Base-by-base conservation (phyloP, 2,329 filamentous ascomycete genomes). In the Grosmannia huntii region DNA sequence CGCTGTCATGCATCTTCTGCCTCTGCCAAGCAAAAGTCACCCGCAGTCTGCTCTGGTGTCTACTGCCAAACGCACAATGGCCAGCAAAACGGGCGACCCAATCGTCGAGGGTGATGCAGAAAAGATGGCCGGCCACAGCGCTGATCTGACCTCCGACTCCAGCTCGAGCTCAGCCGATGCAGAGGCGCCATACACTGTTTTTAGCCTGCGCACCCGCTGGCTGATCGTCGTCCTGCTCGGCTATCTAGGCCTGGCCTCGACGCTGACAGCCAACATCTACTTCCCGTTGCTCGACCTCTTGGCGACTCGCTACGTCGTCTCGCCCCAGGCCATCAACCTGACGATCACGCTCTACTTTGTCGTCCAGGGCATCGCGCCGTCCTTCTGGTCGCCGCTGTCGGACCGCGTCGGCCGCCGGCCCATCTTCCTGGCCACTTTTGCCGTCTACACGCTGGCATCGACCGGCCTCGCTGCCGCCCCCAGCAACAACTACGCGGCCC, bases 291-390 rank as follows among this genome's bases (percentile, higher is more conserved):
- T 78, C 19, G 50, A 51, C 9, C 53, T 23, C 23, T 12, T 31
- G 7, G 14, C 12, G 10, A 21, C 67, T 62, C 68, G 71, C 16
- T 64, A 72, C 1, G 46, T 64, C 19, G 65, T 71, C 14, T 70
- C 65, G 57, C 25, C 66, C 0, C 61, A 63, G 11, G 59, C 64
- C 31, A 67, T 76, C 19, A 71, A 68, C 53, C 64, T 76, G 12
- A 75, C 72, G 5, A 69, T 76, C 11, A 76, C 74, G 0, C 67
- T 71, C 2, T 81, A 80, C 62, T 73, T 78, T 66, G 69, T 79
- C 55, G 67, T 78, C 4, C 78, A 80, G 66, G 78, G 75, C 6
- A 65, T 80, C 19, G 72, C 75, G 3, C 76, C 78, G 0, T 68
- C 72, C 4, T 68, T 80, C 55, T 79, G 75, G 73, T 75, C 73